Evolutionary conservation across 345 rosid genomes (phyloP), one percentile per base, ranked within the genome.

Genomic region (Geranium brycei): DNA sequence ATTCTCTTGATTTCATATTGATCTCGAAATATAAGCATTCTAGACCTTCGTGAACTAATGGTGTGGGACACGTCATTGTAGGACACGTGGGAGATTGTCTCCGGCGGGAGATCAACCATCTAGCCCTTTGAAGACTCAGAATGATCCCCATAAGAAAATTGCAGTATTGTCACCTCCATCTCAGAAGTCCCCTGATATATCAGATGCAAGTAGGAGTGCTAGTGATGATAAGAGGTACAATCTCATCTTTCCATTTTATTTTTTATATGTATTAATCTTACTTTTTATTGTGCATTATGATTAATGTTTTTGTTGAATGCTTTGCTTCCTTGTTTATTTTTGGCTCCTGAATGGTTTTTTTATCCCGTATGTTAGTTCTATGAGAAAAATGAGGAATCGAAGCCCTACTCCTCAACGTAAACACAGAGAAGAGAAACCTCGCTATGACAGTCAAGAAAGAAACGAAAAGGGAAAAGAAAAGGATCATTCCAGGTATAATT

Each of bases 221-320:
- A 65, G 75, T 31, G 70, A 74, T 55, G 77, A 71, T 40, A 56
- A 65, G 70, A 78, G 87, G 85, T 83, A 51, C 4, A 58, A 57
- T 6, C 32, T 4, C n/a, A 64, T 62, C 18, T 7, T 3, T 68
- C 3, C 30, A 4, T 58, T 2, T 47, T 11, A 47, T 7, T 35
- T 7, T 35, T 35, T 7, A 35, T 7, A 35, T 35, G 28, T 2
- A 38, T 47, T 47, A 47, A 47, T 47, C 0, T 47, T 4, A 38
- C 47, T 38, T 38, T 47, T 47, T 47, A 11, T 47, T 47, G 11
- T 47, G 15, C 11, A 47, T 6, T 10, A 13, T 47, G 11, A 47
- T 47, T 3, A 0, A 47, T 47, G 15, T 38, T 38, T 38, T 38
- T 38, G 47, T 47, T 47, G 13, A 47, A 8, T 47, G 53, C 15